Base-by-base conservation (phyloP, 78 protist genomes). In the Cavenderia fasciculata region DNA sequence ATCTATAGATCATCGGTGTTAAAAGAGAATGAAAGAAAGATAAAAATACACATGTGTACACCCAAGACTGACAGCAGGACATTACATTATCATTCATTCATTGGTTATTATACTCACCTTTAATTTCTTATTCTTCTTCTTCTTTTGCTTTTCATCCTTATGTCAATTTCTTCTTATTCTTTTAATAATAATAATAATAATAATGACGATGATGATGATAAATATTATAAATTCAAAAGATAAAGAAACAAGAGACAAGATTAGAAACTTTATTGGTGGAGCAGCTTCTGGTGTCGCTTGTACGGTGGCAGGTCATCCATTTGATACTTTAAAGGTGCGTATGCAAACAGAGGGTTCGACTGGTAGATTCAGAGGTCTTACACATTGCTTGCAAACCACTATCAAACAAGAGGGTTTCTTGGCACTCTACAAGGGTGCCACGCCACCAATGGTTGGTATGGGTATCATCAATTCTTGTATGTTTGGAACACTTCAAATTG, bases 271-370 rank as follows among this genome's bases (percentile, higher is more conserved):
- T 85, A 51, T 85, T 29, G 92, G 73, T 52, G 92, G 92, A 19
- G 44, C 51, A 41, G 56, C 61, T 25, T 71, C 84, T 8, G 92
- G 92, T 44, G 85, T 62, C 27, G 92, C 92, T 18, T 59, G 74
- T 34, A 85, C 92, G 19, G 27, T 85, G 21, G 92, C 85, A 6
- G 92, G 92, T 46, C 92, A 85, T 51, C 92, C 92, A 29, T 85
- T 85, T 40, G 92, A 85, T 59, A 85, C 92, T 38, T 31, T 85
- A 11, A 85, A 85, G 21, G 92, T 85, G 16, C 31, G 92, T 40
- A 31, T 74, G 6, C 92, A 74, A 71, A 74, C 85, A 2, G 85
- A 85, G 54, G 86, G 92, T 25, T 23, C 82, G 29, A 73, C 75
- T 18, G 88, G 88, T 66, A 63, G 88, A 65, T 79, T 79, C 46